Percentiles rank a stretch among this genome's conserved stretches.
Evolutionary conservation across 805 yeast species (phyloP).

Genomic region (Myxozyma monticola): DNA sequence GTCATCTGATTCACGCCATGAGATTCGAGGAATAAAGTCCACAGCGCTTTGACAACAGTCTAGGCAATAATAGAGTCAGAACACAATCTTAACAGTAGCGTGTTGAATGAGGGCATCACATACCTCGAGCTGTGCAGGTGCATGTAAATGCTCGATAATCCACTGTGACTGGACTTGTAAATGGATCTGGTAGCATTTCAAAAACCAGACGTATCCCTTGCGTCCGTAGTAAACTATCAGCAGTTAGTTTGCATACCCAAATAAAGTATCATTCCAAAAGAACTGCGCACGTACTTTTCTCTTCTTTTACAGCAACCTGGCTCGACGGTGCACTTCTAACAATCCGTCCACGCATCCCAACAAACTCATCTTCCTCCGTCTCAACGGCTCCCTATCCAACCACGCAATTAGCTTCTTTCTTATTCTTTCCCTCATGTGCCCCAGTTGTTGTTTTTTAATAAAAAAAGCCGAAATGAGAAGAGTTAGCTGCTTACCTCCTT

Average conservation of each 20-base stretch:
- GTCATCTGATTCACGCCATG: constrained; percentile 17
- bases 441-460: background rate
- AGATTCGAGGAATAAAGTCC: constrained; percentile 25
- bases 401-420: background rate
- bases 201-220: constrained; percentile 47
- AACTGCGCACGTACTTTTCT: constrained; percentile 12
- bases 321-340: constrained; percentile 3
- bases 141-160: constrained; percentile 40
- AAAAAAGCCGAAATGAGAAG: background rate
- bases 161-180: constrained; percentile 50
- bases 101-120: background rate
- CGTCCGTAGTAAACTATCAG: constrained; percentile 47
- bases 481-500: constrained; percentile 45
- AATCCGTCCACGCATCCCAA: constrained; percentile 33
- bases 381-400: constrained; percentile 61
- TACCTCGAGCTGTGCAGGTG: constrained; percentile 33
- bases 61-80: no score
- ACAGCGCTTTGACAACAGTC: constrained; percentile 21
- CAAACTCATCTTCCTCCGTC: constrained; percentile 80
- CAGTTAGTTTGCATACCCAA: background rate
- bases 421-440: no score
- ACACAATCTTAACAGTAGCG: background rate
- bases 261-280: background rate
- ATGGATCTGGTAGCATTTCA: constrained; percentile 52
- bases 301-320: constrained; percentile 37